phyloP scores from a whole-genome alignment of 495 filamentous ascomycete genomes.

The Antarctomyces pellizariae region DNA sequence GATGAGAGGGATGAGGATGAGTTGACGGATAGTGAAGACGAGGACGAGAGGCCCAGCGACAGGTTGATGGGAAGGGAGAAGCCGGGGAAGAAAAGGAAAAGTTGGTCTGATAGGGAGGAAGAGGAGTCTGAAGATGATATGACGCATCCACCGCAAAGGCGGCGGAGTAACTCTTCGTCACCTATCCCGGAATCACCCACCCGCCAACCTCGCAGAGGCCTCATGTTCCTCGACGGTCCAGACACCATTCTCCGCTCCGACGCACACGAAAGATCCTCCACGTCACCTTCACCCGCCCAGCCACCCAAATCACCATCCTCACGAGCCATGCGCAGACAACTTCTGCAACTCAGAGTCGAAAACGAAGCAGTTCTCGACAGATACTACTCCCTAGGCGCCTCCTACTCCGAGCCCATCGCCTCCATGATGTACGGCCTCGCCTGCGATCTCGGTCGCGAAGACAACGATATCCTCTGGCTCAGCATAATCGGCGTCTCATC shows the following conservation, averaged over 20 bases:
- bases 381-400: slow-evolving; percentile 72
- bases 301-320: slow-evolving; percentile 40
- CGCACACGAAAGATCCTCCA: slow-evolving; percentile 23
- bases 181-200: slow-evolving; percentile 25
- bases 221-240: slow-evolving; percentile 22
- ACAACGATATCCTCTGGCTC: slow-evolving; percentile 90
- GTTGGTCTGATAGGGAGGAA: slow-evolving; percentile 50
- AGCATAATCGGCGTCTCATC: slow-evolving; percentile 82
- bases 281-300: slow-evolving; percentile 28
- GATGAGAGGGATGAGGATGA: slow-evolving; percentile 39
- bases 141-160: slow-evolving; percentile 43
- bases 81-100: slow-evolving; percentile 52
- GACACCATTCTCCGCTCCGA: slow-evolving; percentile 17
- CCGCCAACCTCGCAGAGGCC: slow-evolving; percentile 24
- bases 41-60: slow-evolving; percentile 10
- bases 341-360: slow-evolving; percentile 52
- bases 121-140: slow-evolving; percentile 33
- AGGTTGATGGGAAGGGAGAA: slow-evolving; percentile 23
- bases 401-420: slow-evolving; percentile 85
- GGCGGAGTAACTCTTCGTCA: slow-evolving; percentile 61
- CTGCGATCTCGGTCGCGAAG: slow-evolving; percentile 83
- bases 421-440: slow-evolving; percentile 84
- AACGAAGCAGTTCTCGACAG: slow-evolving; percentile 45
- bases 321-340: slow-evolving; percentile 38
- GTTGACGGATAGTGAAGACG: slow-evolving; percentile 12